A percentile compares a stretch with the other conserved stretches of the same genome.
phyloP scores from a whole-genome alignment of 768 basidiomycete species.

The Tephrocybe rancida region DNA sequence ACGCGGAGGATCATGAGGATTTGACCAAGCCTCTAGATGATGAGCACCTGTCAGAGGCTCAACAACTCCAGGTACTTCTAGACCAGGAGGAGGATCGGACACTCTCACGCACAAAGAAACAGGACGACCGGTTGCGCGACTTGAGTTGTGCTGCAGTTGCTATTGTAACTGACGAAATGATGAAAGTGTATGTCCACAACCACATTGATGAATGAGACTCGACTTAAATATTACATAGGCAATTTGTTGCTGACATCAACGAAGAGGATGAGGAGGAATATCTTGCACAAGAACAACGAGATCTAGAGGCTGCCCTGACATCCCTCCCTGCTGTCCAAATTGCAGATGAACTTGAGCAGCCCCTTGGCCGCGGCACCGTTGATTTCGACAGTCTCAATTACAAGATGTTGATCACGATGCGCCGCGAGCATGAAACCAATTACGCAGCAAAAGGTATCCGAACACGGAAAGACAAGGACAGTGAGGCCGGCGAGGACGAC shows the following conservation, averaged over 20 bases:
- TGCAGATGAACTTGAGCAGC: not conserved
- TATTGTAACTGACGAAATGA: not conserved
- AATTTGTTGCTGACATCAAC: not conserved
- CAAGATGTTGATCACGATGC: conserved; percentile 12
- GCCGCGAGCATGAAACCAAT: conserved; percentile 12
- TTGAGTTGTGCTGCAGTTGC: conserved; percentile 3
- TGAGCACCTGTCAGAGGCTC: too few relatives aligned
- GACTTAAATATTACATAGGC: too few relatives aligned
- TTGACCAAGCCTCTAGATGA: too few relatives aligned
- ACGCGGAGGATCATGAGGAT: too few relatives aligned
- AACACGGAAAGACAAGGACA: not conserved
- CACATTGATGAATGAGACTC: too few relatives aligned
- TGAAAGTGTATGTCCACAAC: not conserved
- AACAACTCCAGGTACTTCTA: not conserved
- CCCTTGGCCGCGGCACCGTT: not conserved
- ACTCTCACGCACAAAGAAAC: not conserved
- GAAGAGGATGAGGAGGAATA: not conserved
- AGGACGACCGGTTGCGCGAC: not conserved
- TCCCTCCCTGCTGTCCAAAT: not conserved
- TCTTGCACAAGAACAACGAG: not conserved
- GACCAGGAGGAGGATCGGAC: not conserved
- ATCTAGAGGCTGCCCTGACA: not conserved
- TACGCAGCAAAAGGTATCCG: conserved; percentile 15
- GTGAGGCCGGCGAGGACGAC: not conserved
- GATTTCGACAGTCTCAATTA: conserved; percentile 15